Percentiles rank a stretch among this genome's conserved stretches.
Conservation (phyloP, 805 yeast species). For the Cyberlindnera sargentensis region DNA sequence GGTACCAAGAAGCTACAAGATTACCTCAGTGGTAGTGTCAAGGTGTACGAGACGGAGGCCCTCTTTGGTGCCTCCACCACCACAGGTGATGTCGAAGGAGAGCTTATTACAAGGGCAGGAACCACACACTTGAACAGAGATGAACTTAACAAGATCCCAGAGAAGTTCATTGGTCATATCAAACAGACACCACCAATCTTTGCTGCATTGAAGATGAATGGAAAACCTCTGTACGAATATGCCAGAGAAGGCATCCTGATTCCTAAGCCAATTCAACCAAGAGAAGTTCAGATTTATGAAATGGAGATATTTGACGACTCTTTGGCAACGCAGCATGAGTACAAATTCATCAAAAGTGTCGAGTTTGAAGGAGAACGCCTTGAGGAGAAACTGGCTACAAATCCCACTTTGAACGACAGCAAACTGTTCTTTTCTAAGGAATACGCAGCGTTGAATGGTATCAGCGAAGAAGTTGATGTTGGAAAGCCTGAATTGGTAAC, state of each 20-base stretch:
- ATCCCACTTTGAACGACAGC: constrained; percentile 50
- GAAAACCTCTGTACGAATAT: constrained; percentile 89
- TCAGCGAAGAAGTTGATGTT: constrained; percentile 31
- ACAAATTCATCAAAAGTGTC: constrained; percentile 36
- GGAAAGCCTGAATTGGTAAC: constrained; percentile 32
- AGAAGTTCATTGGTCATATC: constrained; percentile 71
- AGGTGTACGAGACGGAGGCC: constrained; percentile 79
- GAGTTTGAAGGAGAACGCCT: constrained; percentile 47
- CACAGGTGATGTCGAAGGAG: constrained; percentile 91
- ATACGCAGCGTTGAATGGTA: constrained; percentile 38
- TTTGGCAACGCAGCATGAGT: constrained; percentile 49
- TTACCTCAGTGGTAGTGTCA: constrained; percentile 67
- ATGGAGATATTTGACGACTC: constrained; percentile 49
- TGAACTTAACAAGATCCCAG: constrained; percentile 40
- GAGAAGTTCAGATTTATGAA: constrained; percentile 58
- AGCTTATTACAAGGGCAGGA: constrained; percentile 52
- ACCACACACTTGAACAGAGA: constrained; percentile 51
- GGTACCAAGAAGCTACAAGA: constrained; percentile 81
- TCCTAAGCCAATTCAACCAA: constrained; percentile 73
- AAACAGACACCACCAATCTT: constrained; percentile 92
- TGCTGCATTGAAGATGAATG: constrained; percentile 91
- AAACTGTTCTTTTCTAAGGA: constrained; percentile 53
- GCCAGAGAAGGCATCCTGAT: constrained; percentile 83
- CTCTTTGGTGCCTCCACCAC: constrained; percentile 87
- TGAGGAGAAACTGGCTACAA: constrained; percentile 30